Conservation (phyloP, 371 early-diverging fungal species). For the Mortierella sp. region DNA sequence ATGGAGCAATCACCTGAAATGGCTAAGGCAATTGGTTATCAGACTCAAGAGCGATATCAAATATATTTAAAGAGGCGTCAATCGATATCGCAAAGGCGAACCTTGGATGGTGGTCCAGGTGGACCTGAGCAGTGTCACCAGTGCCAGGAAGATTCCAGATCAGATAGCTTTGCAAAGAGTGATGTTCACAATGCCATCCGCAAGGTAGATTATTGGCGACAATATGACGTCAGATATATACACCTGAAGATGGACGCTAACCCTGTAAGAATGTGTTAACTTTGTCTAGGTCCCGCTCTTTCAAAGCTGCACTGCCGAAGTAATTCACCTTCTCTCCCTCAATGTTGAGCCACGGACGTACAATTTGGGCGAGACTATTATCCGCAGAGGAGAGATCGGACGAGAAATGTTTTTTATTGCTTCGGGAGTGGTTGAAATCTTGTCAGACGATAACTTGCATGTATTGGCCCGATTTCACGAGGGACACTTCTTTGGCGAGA, state of each 20-base stretch:
- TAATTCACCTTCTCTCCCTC: slow-evolving; percentile 65
- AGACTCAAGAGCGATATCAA: slow-evolving; percentile 55
- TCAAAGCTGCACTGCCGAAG: slow-evolving; percentile 63
- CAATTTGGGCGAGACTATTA: slow-evolving; percentile 61
- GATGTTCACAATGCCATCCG: slow-evolving; percentile 47
- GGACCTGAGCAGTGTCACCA: slow-evolving; percentile 30
- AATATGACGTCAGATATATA: background rate
- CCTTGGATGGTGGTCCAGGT: slow-evolving; percentile 38
- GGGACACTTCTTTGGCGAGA: slow-evolving; percentile 82
- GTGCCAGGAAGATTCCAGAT: slow-evolving; percentile 33
- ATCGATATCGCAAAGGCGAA: slow-evolving; percentile 32
- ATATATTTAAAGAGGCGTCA: slow-evolving; percentile 54
- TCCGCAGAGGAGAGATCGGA: slow-evolving; percentile 79
- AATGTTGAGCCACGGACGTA: slow-evolving; percentile 65
- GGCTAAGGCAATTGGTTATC: slow-evolving; percentile 55
- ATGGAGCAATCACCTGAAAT: slow-evolving; percentile 54
- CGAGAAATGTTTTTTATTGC: slow-evolving; percentile 86
- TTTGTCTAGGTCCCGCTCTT: slow-evolving; percentile 65
- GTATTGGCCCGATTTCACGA: slow-evolving; percentile 37
- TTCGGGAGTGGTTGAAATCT: slow-evolving; percentile 74
- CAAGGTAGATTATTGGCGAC: slow-evolving; percentile 25
- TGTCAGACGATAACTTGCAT: slow-evolving; percentile 48
- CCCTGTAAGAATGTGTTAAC: background rate
- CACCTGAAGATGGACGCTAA: background rate
- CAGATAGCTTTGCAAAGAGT: slow-evolving; percentile 44